These are phyloP conservation scores for Fagopyrum esculentum DNA, from an alignment of 148 eudicot genomes.

Conservation along the genomic window DNA sequence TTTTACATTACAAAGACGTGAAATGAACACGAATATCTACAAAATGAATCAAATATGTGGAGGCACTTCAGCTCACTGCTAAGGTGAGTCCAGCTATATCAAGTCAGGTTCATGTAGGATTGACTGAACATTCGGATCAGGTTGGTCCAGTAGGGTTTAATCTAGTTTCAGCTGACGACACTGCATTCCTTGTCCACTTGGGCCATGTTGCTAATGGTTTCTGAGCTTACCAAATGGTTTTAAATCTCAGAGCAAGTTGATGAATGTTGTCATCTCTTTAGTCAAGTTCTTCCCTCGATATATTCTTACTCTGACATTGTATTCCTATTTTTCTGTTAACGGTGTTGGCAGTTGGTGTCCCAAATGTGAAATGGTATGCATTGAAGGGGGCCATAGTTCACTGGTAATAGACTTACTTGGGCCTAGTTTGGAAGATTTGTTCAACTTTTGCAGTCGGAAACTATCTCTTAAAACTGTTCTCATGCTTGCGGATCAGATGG, in stretches of 20 bases:
- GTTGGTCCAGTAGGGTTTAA: neutral
- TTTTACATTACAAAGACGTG: neutral
- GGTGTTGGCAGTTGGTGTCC: constrained; percentile 72
- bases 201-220: neutral
- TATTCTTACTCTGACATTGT: neutral
- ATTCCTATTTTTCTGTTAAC: constrained; percentile 4
- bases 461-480: constrained; percentile 90
- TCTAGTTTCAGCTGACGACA: neutral
- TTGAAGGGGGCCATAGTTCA: constrained; percentile 94
- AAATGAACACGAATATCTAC: neutral
- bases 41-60: neutral
- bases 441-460: constrained; percentile 92
- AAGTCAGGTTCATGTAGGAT: neutral
- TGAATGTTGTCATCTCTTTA: too few species aligned
- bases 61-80: neutral
- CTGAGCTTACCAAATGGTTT: neutral
- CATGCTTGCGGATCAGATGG: constrained; percentile 99
- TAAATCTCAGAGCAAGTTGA: neutral
- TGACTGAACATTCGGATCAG: neutral
- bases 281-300: too few species aligned
- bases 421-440: constrained; percentile 93
- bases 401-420: constrained; percentile 94
- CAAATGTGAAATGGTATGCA: constrained; percentile 81
- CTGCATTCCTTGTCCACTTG: neutral
- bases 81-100: neutral